Conservation (phyloP, 352 stramenopile genomes). For the Pythium coloratum region DNA sequence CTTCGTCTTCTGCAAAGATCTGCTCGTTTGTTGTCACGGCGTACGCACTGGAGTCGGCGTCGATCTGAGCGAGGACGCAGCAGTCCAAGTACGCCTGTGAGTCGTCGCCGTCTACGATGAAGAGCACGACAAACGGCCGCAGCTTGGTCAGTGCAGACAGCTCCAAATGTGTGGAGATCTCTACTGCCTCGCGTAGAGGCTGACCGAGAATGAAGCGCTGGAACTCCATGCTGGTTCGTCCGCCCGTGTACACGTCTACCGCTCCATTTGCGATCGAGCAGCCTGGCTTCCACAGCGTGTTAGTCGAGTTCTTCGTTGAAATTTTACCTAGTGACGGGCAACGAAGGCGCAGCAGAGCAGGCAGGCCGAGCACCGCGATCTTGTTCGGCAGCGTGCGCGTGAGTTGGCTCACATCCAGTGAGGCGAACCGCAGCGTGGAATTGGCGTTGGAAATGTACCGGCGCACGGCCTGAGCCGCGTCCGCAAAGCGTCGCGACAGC, state of each 20-base stretch:
- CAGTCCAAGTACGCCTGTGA: slow-evolving; percentile 37
- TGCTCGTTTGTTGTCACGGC: slow-evolving; percentile 24
- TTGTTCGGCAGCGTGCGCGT: slow-evolving; percentile 12
- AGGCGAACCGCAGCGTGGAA: slow-evolving; percentile 29
- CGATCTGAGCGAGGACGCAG: slow-evolving; percentile 34
- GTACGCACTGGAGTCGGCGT: slow-evolving; percentile 28
- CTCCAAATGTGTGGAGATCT: slow-evolving; percentile 14
- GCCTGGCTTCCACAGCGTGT: slow-evolving; percentile 10
- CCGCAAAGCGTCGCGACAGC: slow-evolving; percentile 33
- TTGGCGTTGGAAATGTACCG: slow-evolving; percentile 15
- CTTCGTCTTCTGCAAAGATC: slow-evolving; percentile 26
- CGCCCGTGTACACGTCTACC: slow-evolving; percentile 34
- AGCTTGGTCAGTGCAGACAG: slow-evolving; percentile 24
- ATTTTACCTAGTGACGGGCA: slow-evolving; percentile 13
- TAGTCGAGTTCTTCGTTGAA: slow-evolving; percentile 9
- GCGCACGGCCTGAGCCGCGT: slow-evolving; percentile 34
- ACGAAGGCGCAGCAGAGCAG: slow-evolving; percentile 34
- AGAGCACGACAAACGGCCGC: slow-evolving; percentile 36
- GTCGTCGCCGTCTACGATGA: slow-evolving; percentile 35
- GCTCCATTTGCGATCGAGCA: slow-evolving; percentile 22
- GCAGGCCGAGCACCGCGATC: slow-evolving; percentile 31
- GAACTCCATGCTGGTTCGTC: slow-evolving; percentile 38
- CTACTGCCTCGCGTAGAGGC: slow-evolving; percentile 26
- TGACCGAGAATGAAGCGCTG: slow-evolving; percentile 37
- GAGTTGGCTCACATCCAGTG: slow-evolving; percentile 29